Percentiles rank a stretch among this genome's conserved stretches.
These are phyloP conservation scores for Crepidotus variabilis DNA, from an alignment of 768 basidiomycete species.

Conservation along the genomic window DNA sequence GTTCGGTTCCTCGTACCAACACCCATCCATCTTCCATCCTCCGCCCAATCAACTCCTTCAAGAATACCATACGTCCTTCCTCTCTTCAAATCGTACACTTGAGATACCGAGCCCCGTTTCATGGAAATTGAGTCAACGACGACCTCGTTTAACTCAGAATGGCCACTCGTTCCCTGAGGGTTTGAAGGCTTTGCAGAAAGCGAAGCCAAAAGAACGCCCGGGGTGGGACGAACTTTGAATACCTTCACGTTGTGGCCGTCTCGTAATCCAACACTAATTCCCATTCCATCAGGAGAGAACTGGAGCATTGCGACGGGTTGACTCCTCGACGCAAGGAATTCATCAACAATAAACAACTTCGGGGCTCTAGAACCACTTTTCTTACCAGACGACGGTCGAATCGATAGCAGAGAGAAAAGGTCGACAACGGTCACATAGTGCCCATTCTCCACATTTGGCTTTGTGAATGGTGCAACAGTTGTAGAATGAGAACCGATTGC, in stretches of 20 bases:
- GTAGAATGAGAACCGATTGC: slow-evolving; percentile 3
- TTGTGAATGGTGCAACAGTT: slow-evolving; percentile 21
- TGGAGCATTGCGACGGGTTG: slow-evolving; percentile 42
- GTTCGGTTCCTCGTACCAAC: slow-evolving; percentile 63
- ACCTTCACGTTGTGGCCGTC: slow-evolving; percentile 55
- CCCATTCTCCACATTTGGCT: slow-evolving; percentile 23
- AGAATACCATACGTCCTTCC: slow-evolving; percentile 69
- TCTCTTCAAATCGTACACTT: slow-evolving; percentile 67
- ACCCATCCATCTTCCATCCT: slow-evolving; percentile 66
- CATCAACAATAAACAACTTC: slow-evolving; percentile 30
- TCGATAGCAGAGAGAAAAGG: slow-evolving; percentile 27
- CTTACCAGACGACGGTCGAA: not conserved
- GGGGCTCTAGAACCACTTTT: not conserved
- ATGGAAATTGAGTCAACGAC: slow-evolving; percentile 1
- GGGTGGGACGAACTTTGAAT: slow-evolving; percentile 34
- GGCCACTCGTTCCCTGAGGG: not conserved
- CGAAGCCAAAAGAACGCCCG: slow-evolving; percentile 5
- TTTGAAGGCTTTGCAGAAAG: not conserved
- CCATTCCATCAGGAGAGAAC: slow-evolving; percentile 54
- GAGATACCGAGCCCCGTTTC: slow-evolving; percentile 34
- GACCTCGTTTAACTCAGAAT: not conserved
- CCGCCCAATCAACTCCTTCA: slow-evolving; percentile 47
- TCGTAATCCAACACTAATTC: slow-evolving; percentile 42
- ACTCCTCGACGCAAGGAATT: slow-evolving; percentile 46
- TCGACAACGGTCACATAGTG: slow-evolving; percentile 58